A percentile compares a stretch with the other conserved stretches of the same genome.
Evolutionary conservation across 2,329 filamentous ascomycete genomes (phyloP).

Genomic region (Grosmannia huntii): DNA sequence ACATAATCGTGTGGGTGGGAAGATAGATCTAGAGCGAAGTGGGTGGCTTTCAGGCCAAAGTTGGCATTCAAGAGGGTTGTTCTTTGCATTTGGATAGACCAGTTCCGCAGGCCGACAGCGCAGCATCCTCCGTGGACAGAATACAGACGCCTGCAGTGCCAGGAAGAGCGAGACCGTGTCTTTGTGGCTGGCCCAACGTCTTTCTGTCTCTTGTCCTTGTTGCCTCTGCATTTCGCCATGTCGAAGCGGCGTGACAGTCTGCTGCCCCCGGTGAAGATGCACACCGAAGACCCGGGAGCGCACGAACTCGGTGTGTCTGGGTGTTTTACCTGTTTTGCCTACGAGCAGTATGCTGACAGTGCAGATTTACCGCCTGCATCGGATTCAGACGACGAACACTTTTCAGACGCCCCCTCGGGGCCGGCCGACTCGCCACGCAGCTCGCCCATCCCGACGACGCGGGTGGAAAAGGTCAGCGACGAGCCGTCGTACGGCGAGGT

Average conservation of each 20-base stretch:
- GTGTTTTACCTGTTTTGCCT: background rate
- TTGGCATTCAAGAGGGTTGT: background rate
- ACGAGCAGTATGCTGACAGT: background rate
- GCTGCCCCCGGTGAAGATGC: constrained; percentile 26
- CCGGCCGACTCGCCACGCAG: constrained; percentile 26
- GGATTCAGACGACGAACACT: constrained; percentile 56
- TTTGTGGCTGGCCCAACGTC: background rate
- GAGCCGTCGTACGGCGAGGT: constrained; percentile 48
- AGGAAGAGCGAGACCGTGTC: background rate
- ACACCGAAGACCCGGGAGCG: constrained; percentile 42
- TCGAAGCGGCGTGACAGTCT: constrained; percentile 23
- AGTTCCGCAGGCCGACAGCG: no score
- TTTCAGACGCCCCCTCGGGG: constrained; percentile 51
- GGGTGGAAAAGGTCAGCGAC: constrained; percentile 46
- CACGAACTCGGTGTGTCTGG: constrained; percentile 40
- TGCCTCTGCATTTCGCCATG: background rate
- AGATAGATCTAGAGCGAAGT: background rate
- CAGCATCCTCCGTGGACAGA: no score
- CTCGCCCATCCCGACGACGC: constrained; percentile 44
- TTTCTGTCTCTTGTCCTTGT: background rate
- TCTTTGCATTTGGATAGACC: background rate
- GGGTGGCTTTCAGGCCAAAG: background rate
- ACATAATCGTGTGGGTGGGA: background rate
- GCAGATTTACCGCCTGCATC: constrained; percentile 14
- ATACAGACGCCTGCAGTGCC: background rate